Percentiles rank a stretch among this genome's conserved stretches.
These are phyloP conservation scores for Gonium pectorale DNA, from an alignment of 139 green algal species.

Conservation along the genomic window DNA sequence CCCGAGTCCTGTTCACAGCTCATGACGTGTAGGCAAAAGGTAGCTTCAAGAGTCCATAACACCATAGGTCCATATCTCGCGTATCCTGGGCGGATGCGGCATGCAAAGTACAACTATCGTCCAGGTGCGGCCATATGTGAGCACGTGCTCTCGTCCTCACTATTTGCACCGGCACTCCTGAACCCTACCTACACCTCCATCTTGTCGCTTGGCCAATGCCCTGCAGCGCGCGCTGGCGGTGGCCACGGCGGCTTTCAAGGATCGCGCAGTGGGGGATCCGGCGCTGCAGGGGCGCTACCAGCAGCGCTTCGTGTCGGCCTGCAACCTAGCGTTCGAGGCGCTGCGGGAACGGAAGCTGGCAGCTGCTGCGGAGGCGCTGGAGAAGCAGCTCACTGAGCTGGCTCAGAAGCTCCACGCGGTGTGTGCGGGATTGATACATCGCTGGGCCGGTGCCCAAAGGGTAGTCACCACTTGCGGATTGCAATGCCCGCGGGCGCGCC, in stretches of 20 bases:
- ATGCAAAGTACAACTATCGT: too few relatives aligned
- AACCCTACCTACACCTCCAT: not conserved
- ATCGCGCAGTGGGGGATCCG: slow-evolving; percentile 63
- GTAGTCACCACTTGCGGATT: too few relatives aligned
- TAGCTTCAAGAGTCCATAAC: too few relatives aligned
- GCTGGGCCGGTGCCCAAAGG: too few relatives aligned
- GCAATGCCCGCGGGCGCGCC: too few relatives aligned
- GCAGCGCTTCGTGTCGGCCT: slow-evolving; percentile 28
- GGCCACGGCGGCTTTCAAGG: slow-evolving; percentile 52
- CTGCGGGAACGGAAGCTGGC: slow-evolving; percentile 33
- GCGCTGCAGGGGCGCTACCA: slow-evolving; percentile 47
- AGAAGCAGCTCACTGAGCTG: slow-evolving; percentile 27
- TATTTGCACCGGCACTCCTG: too few relatives aligned
- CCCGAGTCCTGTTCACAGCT: too few relatives aligned
- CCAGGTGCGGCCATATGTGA: too few relatives aligned
- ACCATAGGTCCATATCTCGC: too few relatives aligned
- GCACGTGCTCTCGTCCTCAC: too few relatives aligned
- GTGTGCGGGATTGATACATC: not conserved
- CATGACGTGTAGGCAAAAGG: too few relatives aligned
- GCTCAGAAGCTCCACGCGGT: slow-evolving; percentile 24
- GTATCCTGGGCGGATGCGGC: too few relatives aligned
- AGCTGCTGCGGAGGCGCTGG: slow-evolving; percentile 21
- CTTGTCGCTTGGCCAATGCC: not conserved
- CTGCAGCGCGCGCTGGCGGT: slow-evolving; percentile 58
- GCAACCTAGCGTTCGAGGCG: slow-evolving; percentile 48